A percentile compares a stretch with the other conserved stretches of the same genome.
These are phyloP conservation scores for Isabelozyma pseudorhagii DNA, from an alignment of 805 yeast genomes.

Conservation along the genomic window DNA sequence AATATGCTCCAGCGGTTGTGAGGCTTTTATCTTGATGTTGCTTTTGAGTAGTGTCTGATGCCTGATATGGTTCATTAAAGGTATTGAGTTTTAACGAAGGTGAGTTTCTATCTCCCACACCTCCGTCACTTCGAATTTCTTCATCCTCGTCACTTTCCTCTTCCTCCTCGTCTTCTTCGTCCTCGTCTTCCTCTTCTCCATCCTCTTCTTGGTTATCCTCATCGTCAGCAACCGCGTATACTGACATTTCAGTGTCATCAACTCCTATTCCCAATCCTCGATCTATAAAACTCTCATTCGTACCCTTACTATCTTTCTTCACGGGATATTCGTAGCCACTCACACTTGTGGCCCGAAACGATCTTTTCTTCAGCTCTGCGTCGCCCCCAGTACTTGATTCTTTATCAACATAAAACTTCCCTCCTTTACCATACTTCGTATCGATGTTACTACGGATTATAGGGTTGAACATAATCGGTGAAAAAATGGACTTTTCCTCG, in stretches of 20 bases:
- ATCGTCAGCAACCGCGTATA: background rate
- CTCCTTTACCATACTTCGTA: constrained; percentile 84
- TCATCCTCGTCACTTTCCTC: constrained; percentile 41
- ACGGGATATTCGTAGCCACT: constrained; percentile 18
- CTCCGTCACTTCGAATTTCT: constrained; percentile 10
- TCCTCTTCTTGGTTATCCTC: constrained; percentile 6
- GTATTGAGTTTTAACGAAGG: constrained; percentile 28
- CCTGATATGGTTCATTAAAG: constrained; percentile 12
- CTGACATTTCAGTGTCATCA: background rate
- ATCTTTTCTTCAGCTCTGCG: constrained; percentile 12
- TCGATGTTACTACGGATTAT: constrained; percentile 73
- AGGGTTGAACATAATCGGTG: constrained; percentile 81
- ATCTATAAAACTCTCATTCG: background rate
- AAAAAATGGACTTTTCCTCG: constrained; percentile 56
- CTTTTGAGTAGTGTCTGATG: constrained; percentile 4
- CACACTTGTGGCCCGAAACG: constrained; percentile 34
- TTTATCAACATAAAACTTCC: constrained; percentile 70
- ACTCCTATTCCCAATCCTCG: background rate
- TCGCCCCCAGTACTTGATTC: constrained; percentile 23
- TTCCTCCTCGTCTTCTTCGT: constrained; percentile 9
- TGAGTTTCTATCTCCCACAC: constrained; percentile 6
- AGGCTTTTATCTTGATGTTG: constrained; percentile 12
- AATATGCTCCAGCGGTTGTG: constrained; percentile 5
- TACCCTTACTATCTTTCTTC: background rate
- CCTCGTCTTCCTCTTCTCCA: constrained; percentile 4